Percentiles rank a stretch among this genome's conserved stretches.
Conservation (phyloP, 352 stramenopile genomes). For the Phytophthora fragariae region DNA sequence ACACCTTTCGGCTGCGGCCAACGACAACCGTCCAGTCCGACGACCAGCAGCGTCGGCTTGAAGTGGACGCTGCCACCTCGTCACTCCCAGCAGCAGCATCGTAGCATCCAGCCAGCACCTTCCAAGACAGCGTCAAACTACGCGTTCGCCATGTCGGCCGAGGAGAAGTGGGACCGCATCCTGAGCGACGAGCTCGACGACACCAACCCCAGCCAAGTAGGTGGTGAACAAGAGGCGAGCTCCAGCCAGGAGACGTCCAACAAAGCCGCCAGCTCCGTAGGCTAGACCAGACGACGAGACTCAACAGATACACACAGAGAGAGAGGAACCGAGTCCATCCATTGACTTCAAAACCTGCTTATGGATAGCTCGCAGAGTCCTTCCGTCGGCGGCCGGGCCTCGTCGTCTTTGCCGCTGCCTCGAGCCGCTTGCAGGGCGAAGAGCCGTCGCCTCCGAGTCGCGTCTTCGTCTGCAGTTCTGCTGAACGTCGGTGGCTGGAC, state of each 20-base stretch:
- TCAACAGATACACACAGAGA: conserved; percentile 29
- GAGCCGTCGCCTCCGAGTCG: conserved; percentile 27
- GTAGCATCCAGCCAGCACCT: conserved; percentile 11
- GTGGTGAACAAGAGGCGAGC: background rate
- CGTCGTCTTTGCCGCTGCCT: conserved; percentile 58
- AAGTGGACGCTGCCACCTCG: conserved; percentile 31
- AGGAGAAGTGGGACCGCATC: conserved; percentile 85
- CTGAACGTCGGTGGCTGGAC: background rate
- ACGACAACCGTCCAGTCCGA: background rate
- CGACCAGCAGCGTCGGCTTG: conserved; percentile 2
- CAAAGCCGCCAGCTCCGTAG: background rate
- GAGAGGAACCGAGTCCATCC: conserved; percentile 22
- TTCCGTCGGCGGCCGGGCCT: conserved; percentile 49
- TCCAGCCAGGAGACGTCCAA: conserved; percentile 17
- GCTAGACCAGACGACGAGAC: background rate
- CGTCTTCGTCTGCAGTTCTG: conserved; percentile 30
- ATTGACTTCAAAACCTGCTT: conserved; percentile 4
- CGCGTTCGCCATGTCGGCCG: conserved; percentile 43
- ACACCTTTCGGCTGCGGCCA: conserved; percentile 40
- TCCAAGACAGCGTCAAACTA: conserved; percentile 16
- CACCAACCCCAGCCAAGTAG: conserved; percentile 20
- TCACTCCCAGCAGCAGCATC: conserved; percentile 26
- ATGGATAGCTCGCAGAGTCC: conserved; percentile 16
- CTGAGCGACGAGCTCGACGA: conserved; percentile 48
- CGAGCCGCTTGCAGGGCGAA: conserved; percentile 38